These are phyloP conservation scores for Esteya vermicola DNA, from an alignment of 2,329 filamentous ascomycete genomes.

Conservation along the genomic window DNA sequence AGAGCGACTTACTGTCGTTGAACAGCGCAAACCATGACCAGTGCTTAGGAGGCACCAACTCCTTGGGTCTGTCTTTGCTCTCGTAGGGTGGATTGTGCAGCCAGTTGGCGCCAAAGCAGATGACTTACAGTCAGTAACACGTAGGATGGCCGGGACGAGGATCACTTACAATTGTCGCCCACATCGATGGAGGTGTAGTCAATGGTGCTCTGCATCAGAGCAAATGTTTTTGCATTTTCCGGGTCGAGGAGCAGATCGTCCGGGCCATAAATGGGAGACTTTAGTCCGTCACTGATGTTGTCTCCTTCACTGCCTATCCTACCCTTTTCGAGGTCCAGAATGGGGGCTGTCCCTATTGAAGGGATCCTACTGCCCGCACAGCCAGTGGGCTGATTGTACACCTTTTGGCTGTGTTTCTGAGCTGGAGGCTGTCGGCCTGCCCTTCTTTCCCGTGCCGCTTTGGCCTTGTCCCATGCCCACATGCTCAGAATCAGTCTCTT, in stretches of 20 bases:
- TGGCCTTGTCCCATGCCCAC: slow-evolving; percentile 31
- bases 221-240: slow-evolving; percentile 21
- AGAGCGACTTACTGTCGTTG: slow-evolving; percentile 36
- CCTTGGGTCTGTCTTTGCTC: too few species aligned
- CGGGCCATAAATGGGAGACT: too few species aligned
- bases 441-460: background rate
- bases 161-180: slow-evolving; percentile 42
- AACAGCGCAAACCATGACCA: slow-evolving; percentile 64
- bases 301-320: too few species aligned
- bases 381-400: too few species aligned
- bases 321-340: background rate
- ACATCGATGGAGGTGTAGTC: slow-evolving; percentile 63
- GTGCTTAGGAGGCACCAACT: slow-evolving; percentile 24
- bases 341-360: too few species aligned
- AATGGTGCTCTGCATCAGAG: slow-evolving; percentile 56
- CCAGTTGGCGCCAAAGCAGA: slow-evolving; percentile 60
- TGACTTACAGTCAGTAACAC: slow-evolving; percentile 25
- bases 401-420: too few species aligned
- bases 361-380: too few species aligned
- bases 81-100: slow-evolving; percentile 24
- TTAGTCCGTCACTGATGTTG: too few species aligned
- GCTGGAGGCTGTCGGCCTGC: background rate
- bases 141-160: background rate
- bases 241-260: too few species aligned
- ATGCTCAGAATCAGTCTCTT: slow-evolving; percentile 44